Percentiles rank a stretch among this genome's conserved stretches.
These are phyloP conservation scores for Cutaneotrichosporon sp. DNA, from an alignment of 1,284 basidiomycete species.

Conservation along the genomic window DNA sequence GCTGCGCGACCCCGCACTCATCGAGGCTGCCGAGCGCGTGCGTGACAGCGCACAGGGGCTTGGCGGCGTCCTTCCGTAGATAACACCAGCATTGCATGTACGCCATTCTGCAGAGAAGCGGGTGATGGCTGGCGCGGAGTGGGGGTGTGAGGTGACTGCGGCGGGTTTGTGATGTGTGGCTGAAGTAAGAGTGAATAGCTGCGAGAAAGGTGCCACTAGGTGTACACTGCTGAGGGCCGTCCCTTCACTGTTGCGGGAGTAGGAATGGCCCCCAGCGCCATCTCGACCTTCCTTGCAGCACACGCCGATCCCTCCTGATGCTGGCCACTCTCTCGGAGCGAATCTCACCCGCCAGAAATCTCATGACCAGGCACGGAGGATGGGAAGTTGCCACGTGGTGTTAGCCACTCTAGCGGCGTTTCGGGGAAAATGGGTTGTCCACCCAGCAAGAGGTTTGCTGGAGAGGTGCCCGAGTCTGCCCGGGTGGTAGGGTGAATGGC, in stretches of 20 bases:
- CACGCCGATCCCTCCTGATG: too few species aligned
- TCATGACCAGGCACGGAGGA: too few species aligned
- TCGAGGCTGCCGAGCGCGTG: conserved; percentile 32
- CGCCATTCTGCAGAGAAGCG: conserved; percentile 11
- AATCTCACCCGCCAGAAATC: too few species aligned
- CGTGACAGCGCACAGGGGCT: conserved; percentile 24
- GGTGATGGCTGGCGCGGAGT: neutral
- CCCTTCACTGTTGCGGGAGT: too few species aligned
- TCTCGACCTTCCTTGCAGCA: too few species aligned
- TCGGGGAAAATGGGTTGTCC: neutral
- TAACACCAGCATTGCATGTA: conserved; percentile 14
- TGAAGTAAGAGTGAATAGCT: too few species aligned
- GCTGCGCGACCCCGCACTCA: conserved; percentile 42
- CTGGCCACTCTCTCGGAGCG: too few species aligned
- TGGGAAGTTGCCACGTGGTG: neutral
- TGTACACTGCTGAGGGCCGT: too few species aligned
- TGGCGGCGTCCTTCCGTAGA: conserved; percentile 12
- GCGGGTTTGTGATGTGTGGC: too few species aligned
- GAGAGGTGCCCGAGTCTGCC: neutral
- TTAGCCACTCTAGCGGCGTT: neutral
- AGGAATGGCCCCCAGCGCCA: too few species aligned
- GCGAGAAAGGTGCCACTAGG: too few species aligned
- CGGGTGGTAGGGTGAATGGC: neutral
- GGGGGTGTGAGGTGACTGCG: too few species aligned
- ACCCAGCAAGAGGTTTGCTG: neutral